Evolutionary conservation across 768 basidiomycete species (phyloP).

Genomic region (Rossbeevera mucosa): DNA sequence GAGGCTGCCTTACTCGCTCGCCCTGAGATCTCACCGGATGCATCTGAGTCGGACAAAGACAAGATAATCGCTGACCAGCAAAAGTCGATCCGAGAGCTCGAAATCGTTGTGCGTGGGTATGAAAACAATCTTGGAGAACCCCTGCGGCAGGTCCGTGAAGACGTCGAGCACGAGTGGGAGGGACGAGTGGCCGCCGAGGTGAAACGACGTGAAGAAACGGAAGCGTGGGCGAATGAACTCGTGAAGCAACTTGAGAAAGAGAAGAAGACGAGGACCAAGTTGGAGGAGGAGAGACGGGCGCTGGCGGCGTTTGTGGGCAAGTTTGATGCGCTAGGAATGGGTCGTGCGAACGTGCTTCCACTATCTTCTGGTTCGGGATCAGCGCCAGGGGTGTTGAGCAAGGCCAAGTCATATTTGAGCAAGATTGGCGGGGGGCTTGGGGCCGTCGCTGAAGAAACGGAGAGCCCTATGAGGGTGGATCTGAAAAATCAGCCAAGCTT

Average conservation of each 20-base stretch:
- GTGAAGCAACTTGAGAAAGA: conserved; percentile 76
- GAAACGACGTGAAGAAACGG: conserved; percentile 60
- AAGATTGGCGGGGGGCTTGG: conserved; percentile 24
- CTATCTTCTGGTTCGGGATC: conserved; percentile 19
- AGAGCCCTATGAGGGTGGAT: conserved; percentile 52
- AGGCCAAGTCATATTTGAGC: conserved; percentile 49
- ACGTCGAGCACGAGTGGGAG: conserved; percentile 71
- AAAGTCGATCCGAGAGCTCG: conserved; percentile 74
- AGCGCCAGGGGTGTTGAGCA: conserved; percentile 25
- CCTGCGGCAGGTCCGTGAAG: conserved; percentile 59
- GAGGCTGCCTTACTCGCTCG: conserved; percentile 72
- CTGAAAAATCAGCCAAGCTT: conserved; percentile 45
- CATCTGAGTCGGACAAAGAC: conserved; percentile 71
- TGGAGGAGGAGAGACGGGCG: conserved; percentile 76
- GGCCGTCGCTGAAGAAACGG: conserved; percentile 30
- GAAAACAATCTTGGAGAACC: conserved; percentile 72
- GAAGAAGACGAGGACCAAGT: conserved; percentile 59
- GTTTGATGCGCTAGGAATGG: conserved; percentile 70
- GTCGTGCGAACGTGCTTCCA: conserved; percentile 32
- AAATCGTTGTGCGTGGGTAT: conserved; percentile 64
- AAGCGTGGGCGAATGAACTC: conserved; percentile 69
- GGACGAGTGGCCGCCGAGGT: conserved; percentile 55
- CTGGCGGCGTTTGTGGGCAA: conserved; percentile 77
- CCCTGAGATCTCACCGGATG: conserved; percentile 59
- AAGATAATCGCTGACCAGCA: conserved; percentile 66